A percentile compares a stretch with the other conserved stretches of the same genome.
Conservation (phyloP, 768 basidiomycete genomes). For the Dioszegia crocea region DNA sequence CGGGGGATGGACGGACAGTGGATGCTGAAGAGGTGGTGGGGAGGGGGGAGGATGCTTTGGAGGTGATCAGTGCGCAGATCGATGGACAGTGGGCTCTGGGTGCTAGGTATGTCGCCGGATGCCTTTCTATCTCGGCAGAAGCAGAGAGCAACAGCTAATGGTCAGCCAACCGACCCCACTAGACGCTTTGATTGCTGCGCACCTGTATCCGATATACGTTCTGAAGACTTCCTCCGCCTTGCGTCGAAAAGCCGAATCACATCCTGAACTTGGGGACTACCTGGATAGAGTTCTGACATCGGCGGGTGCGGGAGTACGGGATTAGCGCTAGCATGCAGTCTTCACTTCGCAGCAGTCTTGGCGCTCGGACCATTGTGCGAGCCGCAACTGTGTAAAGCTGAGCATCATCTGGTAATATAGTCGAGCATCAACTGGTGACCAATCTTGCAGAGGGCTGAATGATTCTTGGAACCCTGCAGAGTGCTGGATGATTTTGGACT, state of each 20-base stretch:
- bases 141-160: neutral
- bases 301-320: constrained; percentile 9
- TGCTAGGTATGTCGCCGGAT: constrained; percentile 24
- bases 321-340: constrained; percentile 1
- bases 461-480: too few species aligned
- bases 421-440: too few species aligned
- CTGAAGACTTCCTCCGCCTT: constrained; percentile 10
- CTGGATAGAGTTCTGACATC: constrained; percentile 21
- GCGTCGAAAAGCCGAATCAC: neutral
- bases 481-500: neutral
- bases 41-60: constrained; percentile 23
- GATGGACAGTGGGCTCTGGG: constrained; percentile 29
- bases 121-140: too few species aligned
- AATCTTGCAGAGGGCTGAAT: too few species aligned
- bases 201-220: constrained; percentile 26
- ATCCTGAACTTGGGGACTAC: constrained; percentile 17
- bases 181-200: constrained; percentile 35
- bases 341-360: too few species aligned
- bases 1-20: constrained; percentile 29
- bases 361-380: too few species aligned
- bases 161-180: constrained; percentile 33
- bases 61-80: constrained; percentile 3
- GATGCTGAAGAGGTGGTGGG: constrained; percentile 15
- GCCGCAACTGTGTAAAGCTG: too few species aligned
- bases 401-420: too few species aligned